Evolutionary conservation across 2,329 filamentous ascomycete genomes (phyloP), one percentile per base, ranked within the genome.

Genomic region (Metarhizium album): DNA sequence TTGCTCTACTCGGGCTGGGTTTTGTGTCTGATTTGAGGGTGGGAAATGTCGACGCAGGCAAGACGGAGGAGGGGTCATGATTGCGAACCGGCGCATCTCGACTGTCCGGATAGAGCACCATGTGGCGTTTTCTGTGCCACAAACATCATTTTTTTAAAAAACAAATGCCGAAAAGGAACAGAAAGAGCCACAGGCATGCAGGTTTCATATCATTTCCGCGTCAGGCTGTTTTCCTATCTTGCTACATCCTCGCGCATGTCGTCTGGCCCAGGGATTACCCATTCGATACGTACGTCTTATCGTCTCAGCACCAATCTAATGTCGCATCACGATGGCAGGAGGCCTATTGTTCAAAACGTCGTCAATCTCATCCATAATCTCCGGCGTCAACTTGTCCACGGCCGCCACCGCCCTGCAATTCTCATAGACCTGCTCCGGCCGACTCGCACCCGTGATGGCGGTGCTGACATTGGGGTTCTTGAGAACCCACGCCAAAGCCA

Each of bases 401-500:
- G 73, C 67, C 13, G 64, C 67, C 11, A 83, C 56, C 2, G 81
- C 78, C 60, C 69, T 67, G 46, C 79, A 66, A 58, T 80, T 82
- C 64, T 83, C 79, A 50, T 76, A 76, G 43, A 84, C 70, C 70
- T 84, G 80, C 61, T 75, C 72, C 3, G 73, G 68, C 49, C 68
- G 73, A 64, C 75, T 80, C 4, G 80, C 79, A 5, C 79, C 79
- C 1, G 77, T 78, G 56, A 83, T 83, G 33, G 78, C 80, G 16
- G 74, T 76, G 62, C 76, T 81, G 46, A 83, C 75, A 52, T 80
- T 76, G 56, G 74, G 73, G 61, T 84, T 84, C 61, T 73, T 77
- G 46, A 84, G 67, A 14, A 80, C 76, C 80, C 81, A 84, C 2
- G 78, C 79, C 48, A 83, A 69, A 0, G 80, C 79, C 42, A 84